Evolutionary conservation across 2,329 filamentous ascomycete species (phyloP).

Genomic region (Beauveria varroae): DNA sequence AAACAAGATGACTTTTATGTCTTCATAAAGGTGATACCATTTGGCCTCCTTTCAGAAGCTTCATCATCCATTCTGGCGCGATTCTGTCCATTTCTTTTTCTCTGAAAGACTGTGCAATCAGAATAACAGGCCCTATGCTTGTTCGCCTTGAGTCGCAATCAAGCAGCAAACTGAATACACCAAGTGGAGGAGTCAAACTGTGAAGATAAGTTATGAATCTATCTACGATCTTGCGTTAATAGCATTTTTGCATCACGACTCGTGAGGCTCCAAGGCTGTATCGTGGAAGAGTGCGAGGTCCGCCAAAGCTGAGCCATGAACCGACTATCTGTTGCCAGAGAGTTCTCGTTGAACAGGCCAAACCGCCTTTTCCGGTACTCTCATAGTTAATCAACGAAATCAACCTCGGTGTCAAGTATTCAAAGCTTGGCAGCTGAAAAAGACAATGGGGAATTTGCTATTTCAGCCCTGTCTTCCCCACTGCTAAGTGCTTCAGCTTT

Average conservation of each 20-base stretch:
- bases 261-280: no score
- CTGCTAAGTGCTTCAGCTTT: not conserved
- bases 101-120: not conserved
- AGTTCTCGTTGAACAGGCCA: no score
- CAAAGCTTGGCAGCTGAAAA: slow-evolving; percentile 9
- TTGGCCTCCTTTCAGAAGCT: not conserved
- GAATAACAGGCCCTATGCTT: not conserved
- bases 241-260: no score
- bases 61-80: not conserved
- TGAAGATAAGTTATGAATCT: no score
- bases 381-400: no score
- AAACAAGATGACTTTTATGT: not conserved
- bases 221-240: no score
- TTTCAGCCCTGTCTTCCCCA: not conserved
- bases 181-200: no score
- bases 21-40: not conserved
- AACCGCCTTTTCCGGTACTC: no score
- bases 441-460: not conserved
- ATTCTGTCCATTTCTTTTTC: not conserved
- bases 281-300: no score
- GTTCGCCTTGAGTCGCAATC: not conserved
- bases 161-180: not conserved
- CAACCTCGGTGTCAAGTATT: not conserved
- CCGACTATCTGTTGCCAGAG: no score
- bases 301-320: no score